These are phyloP conservation scores for Exophiala aquamarina DNA, from an alignment of 2,329 filamentous ascomycete genomes.

Conservation along the genomic window DNA sequence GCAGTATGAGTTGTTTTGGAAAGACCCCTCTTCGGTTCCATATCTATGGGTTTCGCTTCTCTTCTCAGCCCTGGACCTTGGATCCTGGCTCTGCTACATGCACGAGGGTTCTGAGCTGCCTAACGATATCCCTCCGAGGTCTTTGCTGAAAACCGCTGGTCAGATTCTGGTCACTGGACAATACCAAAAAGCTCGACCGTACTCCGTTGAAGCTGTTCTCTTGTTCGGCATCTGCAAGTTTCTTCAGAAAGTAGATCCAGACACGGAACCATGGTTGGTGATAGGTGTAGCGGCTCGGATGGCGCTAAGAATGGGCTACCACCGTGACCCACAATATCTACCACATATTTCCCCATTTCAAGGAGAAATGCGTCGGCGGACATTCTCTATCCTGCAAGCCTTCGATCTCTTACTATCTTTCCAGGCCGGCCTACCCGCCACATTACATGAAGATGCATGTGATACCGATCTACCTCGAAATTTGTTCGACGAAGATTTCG, in stretches of 20 bases:
- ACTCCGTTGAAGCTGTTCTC: constrained; percentile 56
- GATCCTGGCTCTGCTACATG: constrained; percentile 44
- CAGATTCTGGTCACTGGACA: constrained; percentile 56
- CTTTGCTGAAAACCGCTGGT: constrained; percentile 33
- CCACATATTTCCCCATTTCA: constrained; percentile 53
- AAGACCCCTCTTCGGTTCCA: constrained; percentile 46
- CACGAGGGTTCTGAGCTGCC: not conserved
- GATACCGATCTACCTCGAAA: constrained; percentile 61
- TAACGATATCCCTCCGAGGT: constrained; percentile 30
- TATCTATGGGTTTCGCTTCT: constrained; percentile 53
- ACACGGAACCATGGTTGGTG: constrained; percentile 54
- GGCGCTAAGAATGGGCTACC: constrained; percentile 61
- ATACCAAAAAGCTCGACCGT: constrained; percentile 52
- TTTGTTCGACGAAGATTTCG: constrained; percentile 60
- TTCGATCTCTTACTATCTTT: constrained; percentile 62
- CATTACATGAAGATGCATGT: constrained; percentile 59
- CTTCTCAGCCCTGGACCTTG: constrained; percentile 56
- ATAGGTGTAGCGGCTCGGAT: constrained; percentile 55
- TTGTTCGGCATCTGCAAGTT: constrained; percentile 57
- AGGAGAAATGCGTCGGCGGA: constrained; percentile 51
- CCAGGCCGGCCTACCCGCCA: constrained; percentile 63
- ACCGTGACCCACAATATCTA: constrained; percentile 57
- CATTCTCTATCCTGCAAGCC: constrained; percentile 45
- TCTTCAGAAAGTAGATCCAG: constrained; percentile 50
- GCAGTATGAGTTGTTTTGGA: constrained; percentile 55